These are phyloP conservation scores for Leishmania major DNA, from an alignment of 208 protist genomes.

Conservation along the genomic window DNA sequence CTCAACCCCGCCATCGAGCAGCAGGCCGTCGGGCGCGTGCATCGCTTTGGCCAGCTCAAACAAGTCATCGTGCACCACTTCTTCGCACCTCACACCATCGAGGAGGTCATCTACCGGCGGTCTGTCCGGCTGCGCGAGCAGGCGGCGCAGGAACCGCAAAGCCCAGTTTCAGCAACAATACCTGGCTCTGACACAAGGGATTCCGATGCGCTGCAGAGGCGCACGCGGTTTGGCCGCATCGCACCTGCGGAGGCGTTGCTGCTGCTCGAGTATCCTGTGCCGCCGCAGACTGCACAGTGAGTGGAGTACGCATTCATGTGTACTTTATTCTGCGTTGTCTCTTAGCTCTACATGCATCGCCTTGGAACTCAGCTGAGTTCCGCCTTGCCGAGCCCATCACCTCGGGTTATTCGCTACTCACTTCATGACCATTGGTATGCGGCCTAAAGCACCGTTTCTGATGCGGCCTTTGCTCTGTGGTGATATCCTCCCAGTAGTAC, in stretches of 20 bases:
- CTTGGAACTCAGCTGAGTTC: background rate
- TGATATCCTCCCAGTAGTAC: background rate
- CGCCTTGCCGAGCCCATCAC: background rate
- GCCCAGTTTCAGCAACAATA: background rate
- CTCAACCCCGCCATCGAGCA: constrained; percentile 73
- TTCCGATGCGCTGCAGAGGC: constrained; percentile 3
- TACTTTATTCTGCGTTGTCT: background rate
- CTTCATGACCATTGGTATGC: background rate
- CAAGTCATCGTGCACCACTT: constrained; percentile 51
- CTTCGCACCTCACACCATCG: constrained; percentile 48
- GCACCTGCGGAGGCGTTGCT: constrained; percentile 23
- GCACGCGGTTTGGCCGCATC: constrained; percentile 29
- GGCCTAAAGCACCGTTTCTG: background rate
- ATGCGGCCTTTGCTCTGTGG: background rate
- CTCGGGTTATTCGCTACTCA: background rate
- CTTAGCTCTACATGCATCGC: background rate
- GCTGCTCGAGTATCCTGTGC: constrained; percentile 34
- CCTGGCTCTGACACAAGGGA: background rate
- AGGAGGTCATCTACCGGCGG: constrained; percentile 49
- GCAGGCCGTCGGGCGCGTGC: constrained; percentile 80
- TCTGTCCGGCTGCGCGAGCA: constrained; percentile 29
- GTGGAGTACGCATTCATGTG: background rate
- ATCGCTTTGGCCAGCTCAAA: constrained; percentile 92
- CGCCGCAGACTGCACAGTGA: background rate
- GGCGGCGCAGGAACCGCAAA: constrained; percentile 4